Base-by-base conservation (phyloP, 345 rosid species). In the Cardamine resedifolia region DNA sequence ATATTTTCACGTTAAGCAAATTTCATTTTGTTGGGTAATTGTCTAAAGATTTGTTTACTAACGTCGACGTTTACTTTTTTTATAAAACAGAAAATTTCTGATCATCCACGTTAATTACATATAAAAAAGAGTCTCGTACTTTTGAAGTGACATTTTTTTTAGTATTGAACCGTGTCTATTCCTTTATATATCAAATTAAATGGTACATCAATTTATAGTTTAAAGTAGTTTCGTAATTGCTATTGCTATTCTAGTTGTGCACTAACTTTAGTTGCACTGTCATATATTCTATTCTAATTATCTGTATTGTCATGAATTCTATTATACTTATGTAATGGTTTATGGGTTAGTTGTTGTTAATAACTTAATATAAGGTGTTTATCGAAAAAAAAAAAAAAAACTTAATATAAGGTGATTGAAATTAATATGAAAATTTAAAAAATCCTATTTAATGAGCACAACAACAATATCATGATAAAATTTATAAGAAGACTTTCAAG, bases 61-160 rank as follows among this genome's bases (percentile, higher is more conserved):
- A 41, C 28, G 52, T 67, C 64, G 44, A 30, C 31, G 15, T 44
- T 28, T 43, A 27, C 4, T 20, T n/a, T n/a, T 18, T 15, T 7
- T 33, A n/a, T 21, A 31, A 6, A 7, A 23, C 2, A 2, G 23
- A 36, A 69, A 45, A 69, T 6, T 6, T 47, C 45, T 33, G 5
- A 21, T 45, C 20, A 21, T 57, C 50, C 20, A 60, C 67, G 31
- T 36, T 50, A 16, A 16, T 2, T 56, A 23, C 18, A 12, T 12
- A 24, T 1, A 23, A 21, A 50, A 11, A 6, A 51, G 3, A 24
- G 10, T 24, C 23, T 55, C 0, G 52, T 58, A 70, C 27, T 69
- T 49, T 71, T 39, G 62, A 38, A 61, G 28, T 51, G 43, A 50
- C 44, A 71, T 9, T 49, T 6, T 8, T 20, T n/a, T n/a, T n/a